Conservation (phyloP, 345 rosid genomes). For the Noccaea caerulescens region DNA sequence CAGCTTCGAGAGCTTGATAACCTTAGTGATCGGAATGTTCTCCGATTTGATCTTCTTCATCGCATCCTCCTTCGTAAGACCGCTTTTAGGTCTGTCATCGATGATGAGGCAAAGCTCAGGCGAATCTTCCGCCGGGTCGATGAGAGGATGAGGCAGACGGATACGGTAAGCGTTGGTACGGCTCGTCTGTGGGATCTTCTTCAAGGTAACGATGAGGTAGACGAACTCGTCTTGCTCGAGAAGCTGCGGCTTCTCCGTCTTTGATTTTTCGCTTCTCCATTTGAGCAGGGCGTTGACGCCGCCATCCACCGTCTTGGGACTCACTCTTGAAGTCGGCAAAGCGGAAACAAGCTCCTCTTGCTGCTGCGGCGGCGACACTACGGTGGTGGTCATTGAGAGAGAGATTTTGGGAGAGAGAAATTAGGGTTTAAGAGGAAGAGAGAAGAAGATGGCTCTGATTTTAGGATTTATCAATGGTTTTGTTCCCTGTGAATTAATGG, state of each 20-base stretch:
- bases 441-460: neutral
- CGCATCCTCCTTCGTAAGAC: constrained; percentile 61
- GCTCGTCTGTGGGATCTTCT: constrained; percentile 65
- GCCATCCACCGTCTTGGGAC: constrained; percentile 45
- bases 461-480: constrained; percentile 18
- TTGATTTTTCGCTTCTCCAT: constrained; percentile 57
- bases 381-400: constrained; percentile 38
- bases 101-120: constrained; percentile 73
- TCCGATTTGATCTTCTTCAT: constrained; percentile 68
- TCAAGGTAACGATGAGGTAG: constrained; percentile 60
- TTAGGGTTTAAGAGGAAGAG: constrained; percentile 35
- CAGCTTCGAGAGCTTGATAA: constrained; percentile 66
- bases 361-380: constrained; percentile 31
- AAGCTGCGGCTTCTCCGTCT: constrained; percentile 62
- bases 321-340: constrained; percentile 35
- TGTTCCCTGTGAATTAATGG: constrained; percentile 1
- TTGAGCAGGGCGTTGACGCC: constrained; percentile 58
- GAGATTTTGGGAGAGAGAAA: neutral
- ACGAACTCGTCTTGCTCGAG: constrained; percentile 71
- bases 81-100: constrained; percentile 72
- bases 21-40: constrained; percentile 64
- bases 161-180: constrained; percentile 62
- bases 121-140: constrained; percentile 44
- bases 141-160: constrained; percentile 56
- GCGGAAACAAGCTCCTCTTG: constrained; percentile 16